A percentile compares a stretch with the other conserved stretches of the same genome.
Conservation (phyloP, 2,329 filamentous ascomycete genomes). For the Beauveria scarabaeidicola region DNA sequence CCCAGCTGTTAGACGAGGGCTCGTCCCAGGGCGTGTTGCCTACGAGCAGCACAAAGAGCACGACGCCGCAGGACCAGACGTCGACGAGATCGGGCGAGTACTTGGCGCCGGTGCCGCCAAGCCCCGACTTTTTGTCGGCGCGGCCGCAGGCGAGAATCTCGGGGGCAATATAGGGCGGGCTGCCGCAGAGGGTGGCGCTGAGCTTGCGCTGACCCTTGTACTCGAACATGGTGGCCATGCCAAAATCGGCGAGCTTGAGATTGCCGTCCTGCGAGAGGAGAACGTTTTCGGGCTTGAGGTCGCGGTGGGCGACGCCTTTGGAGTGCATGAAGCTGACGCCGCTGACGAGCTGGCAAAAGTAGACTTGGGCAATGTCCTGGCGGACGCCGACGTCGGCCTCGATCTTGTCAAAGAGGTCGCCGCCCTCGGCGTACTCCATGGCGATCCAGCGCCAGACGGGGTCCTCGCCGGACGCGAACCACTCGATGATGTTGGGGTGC, state of each 20-base stretch:
- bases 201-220: constrained; percentile 76
- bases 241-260: constrained; percentile 94
- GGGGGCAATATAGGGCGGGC: constrained; percentile 93
- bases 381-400: constrained; percentile 94
- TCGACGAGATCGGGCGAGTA: constrained; percentile 78
- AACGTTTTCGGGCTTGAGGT: constrained; percentile 93
- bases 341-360: constrained; percentile 84
- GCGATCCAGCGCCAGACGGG: constrained; percentile 89
- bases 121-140: constrained; percentile 36
- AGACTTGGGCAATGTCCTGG: constrained; percentile 90
- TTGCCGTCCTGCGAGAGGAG: constrained; percentile 76
- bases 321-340: constrained; percentile 94
- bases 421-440: constrained; percentile 93
- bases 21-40: constrained; percentile 98
- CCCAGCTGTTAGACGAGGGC: constrained; percentile 76
- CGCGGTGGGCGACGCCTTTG: constrained; percentile 87
- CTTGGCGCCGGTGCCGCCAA: constrained; percentile 41
- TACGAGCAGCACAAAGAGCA: constrained; percentile 90
- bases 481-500: constrained; percentile 90
- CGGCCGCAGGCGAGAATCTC: constrained; percentile 62
- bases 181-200: constrained; percentile 86
- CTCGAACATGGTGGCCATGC: constrained; percentile 86
- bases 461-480: constrained; percentile 83
- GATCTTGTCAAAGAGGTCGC: constrained; percentile 98
- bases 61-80: constrained; percentile 95